A percentile compares a stretch with the other conserved stretches of the same genome.
Conservation (phyloP, 805 yeast genomes). For the Barnettozyma californica region DNA sequence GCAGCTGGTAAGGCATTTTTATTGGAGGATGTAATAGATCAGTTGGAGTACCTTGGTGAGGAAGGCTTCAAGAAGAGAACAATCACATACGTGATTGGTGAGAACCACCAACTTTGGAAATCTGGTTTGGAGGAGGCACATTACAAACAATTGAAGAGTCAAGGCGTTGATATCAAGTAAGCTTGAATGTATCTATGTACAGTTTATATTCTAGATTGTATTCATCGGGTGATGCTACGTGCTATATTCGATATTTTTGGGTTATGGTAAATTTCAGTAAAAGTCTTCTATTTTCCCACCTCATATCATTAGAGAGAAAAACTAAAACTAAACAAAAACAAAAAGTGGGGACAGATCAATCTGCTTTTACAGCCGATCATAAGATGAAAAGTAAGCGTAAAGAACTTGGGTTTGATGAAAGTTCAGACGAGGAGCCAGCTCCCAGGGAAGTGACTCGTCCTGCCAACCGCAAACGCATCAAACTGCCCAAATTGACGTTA, state of each 20-base stretch:
- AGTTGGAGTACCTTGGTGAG: conserved; percentile 45
- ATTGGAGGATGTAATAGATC: conserved; percentile 77
- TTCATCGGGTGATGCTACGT: too few relatives aligned
- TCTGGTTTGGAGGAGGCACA: conserved; percentile 27
- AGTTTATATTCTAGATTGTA: too few relatives aligned
- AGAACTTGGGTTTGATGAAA: conserved; percentile 19
- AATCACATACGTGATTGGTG: conserved; percentile 65
- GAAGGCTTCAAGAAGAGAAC: conserved; percentile 56
- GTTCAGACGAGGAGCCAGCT: conserved; percentile 3
- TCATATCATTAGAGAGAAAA: too few relatives aligned
- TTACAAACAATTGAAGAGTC: conserved; percentile 49
- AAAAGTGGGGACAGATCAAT: too few relatives aligned
- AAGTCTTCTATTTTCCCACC: too few relatives aligned
- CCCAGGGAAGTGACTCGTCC: neutral
- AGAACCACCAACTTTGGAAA: conserved; percentile 71
- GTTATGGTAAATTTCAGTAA: too few relatives aligned
- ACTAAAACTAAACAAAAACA: too few relatives aligned
- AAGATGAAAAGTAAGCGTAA: conserved; percentile 13
- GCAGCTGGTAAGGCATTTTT: conserved; percentile 76
- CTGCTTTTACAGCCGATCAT: neutral
- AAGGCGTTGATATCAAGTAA: conserved; percentile 37
- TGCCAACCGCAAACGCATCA: conserved; percentile 5
- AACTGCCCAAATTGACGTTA: conserved; percentile 11
- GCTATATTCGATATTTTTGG: too few relatives aligned
- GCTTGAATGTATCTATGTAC: neutral